Base-by-base conservation (phyloP, 306 rosid species). In the Biancaea sappan region DNA sequence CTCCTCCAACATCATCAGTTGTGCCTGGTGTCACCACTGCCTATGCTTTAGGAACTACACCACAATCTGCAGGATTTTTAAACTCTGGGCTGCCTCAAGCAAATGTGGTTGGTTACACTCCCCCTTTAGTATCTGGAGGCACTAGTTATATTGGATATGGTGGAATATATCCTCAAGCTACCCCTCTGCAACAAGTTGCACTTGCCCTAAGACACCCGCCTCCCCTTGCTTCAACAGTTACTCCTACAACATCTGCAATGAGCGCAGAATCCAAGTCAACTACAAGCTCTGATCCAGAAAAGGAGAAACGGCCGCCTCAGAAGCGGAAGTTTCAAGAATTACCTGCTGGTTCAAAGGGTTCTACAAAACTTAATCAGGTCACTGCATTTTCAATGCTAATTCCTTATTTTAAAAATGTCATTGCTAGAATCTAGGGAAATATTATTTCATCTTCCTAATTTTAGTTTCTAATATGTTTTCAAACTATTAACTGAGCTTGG, bases 151-250 rank as follows among this genome's bases (percentile, higher is more conserved):
- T 73, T 79, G 99, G 97, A 77, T 94, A 94, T 79, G 96, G 90
- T 51, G 97, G 97, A 75, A 86, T 94, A 84, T 94, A 94, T 88
- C 97, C 99, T 68, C 97, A 88, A 79, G 97, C 91, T 61, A 91
- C 99, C 60, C 90, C 99, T 29, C 63, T 94, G 86, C 97, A 94
- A 70, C 99, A 94, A 82, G 99, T 94, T 73, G 97, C 99, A 66
- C 90, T 85, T 68, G 99, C 93, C 73, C 90, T 94, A 73, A 86
- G 88, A 83, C 93, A 88, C 68, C 69, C 90, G 19, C 86, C 96
- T 64, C 89, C 93, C 31, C 73, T 80, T 24, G 80, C 86, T 22
- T 77, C 97, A 72, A 77, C 86, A 37, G 79, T 86, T 79, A 80
- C 85, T 59, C 87, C 91, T 51, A 66, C 88, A 81, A 77, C 85